Percentiles rank a stretch among this genome's conserved stretches.
Conservation (phyloP, 768 basidiomycete genomes). For the Tricholoma hemisulphureum region DNA sequence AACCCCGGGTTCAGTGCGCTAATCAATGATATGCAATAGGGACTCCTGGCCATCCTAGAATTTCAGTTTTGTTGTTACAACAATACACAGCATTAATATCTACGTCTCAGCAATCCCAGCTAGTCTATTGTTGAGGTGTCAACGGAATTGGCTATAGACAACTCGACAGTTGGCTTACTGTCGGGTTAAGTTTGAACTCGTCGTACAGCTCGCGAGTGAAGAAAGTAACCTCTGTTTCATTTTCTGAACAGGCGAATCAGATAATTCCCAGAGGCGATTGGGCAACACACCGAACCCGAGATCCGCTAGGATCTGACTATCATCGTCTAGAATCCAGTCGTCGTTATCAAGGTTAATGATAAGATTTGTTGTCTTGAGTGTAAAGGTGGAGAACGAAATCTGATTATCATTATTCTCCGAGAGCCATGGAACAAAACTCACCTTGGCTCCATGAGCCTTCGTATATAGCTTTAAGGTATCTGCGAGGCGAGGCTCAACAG, state of each 20-base stretch:
- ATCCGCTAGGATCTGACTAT: conserved; percentile 59
- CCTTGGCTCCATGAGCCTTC: conserved; percentile 93
- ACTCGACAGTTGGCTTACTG: conserved; percentile 48
- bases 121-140: conserved; percentile 35
- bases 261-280: not conserved
- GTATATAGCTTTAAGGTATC: conserved; percentile 96
- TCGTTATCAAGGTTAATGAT: conserved; percentile 98
- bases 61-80: conserved; percentile 30
- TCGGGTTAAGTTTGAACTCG: conserved; percentile 78
- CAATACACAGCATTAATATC: conserved; percentile 41
- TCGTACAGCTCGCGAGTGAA: conserved; percentile 80
- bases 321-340: conserved; percentile 84
- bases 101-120: conserved; percentile 41
- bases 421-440: conserved; percentile 23
- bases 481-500: conserved; percentile 27
- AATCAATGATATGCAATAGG: conserved; percentile 58
- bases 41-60: conserved; percentile 26
- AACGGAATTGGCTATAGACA: not conserved
- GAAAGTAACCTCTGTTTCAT: conserved; percentile 93
- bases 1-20: conserved; percentile 94
- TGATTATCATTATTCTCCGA: not conserved
- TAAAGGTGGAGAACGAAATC: not conserved
- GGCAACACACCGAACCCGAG: conserved; percentile 67
- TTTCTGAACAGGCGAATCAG: conserved; percentile 54
- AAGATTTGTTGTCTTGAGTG: conserved; percentile 84